Conservation (phyloP, 1,139 yeast genomes). For the Candida labiduridarum region DNA sequence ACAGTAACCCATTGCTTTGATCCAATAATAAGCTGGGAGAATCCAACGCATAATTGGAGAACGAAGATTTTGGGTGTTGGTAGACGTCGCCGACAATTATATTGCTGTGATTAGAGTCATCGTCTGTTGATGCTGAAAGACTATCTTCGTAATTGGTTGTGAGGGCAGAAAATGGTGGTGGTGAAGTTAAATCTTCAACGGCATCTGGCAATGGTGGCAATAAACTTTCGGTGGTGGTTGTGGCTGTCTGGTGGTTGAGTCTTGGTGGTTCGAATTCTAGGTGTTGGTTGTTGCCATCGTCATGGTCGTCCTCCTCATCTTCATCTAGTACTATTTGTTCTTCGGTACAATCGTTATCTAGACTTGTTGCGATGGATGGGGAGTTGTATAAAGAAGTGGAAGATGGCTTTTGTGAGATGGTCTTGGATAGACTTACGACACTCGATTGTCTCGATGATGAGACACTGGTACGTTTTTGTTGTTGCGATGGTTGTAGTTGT, state of each 20-base stretch:
- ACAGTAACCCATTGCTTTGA: slow-evolving; percentile 14
- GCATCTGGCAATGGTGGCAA: slow-evolving; percentile 44
- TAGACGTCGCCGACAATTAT: slow-evolving; percentile 15
- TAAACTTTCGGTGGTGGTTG: slow-evolving; percentile 25
- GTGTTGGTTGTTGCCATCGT: not conserved
- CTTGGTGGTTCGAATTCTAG: not conserved
- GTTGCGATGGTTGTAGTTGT: slow-evolving; percentile 1
- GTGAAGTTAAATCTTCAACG: slow-evolving; percentile 13
- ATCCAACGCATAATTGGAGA: slow-evolving; percentile 32
- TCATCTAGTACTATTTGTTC: not conserved
- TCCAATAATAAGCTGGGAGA: slow-evolving; percentile 29
- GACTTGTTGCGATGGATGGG: not conserved
- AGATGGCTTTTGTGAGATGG: slow-evolving; percentile 7
- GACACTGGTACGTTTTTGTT: slow-evolving; percentile 8
- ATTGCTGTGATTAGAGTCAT: slow-evolving; percentile 8
- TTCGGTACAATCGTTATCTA: not conserved
- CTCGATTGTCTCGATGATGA: slow-evolving; percentile 11
- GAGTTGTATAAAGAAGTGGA: slow-evolving; percentile 4
- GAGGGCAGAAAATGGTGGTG: slow-evolving; percentile 1
- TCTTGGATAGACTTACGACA: slow-evolving; percentile 8
- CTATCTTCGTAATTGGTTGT: slow-evolving; percentile 8
- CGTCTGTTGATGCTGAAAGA: slow-evolving; percentile 7
- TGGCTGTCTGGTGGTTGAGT: slow-evolving; percentile 1
- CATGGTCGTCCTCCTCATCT: slow-evolving; percentile 3
- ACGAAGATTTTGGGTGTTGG: slow-evolving; percentile 19